Evolutionary conservation across 257 asterid genomes (phyloP).

Genomic region (Voacanga thouarsii): DNA sequence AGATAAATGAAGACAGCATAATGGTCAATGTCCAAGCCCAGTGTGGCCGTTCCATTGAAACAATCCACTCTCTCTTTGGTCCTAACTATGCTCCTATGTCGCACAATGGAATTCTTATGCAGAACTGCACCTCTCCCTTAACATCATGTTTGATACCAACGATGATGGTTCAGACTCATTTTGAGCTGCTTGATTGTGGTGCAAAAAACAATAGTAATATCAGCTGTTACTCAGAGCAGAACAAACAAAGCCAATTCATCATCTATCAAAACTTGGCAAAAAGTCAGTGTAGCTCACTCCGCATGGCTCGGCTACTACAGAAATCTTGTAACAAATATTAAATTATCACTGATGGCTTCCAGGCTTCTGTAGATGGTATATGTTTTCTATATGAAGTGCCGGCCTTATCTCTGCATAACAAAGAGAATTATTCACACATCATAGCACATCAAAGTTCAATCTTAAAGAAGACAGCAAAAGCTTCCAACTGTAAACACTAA

Average conservation of each 20-base stretch:
- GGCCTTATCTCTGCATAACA: conserved; percentile 56
- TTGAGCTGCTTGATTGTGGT: conserved; percentile 55
- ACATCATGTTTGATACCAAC: conserved; percentile 54
- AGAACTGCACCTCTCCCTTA: conserved; percentile 36
- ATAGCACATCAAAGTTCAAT: not conserved
- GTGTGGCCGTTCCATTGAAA: conserved; percentile 53
- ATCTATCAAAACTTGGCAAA: too few species aligned
- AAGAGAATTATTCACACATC: not conserved
- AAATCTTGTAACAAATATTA: too few species aligned
- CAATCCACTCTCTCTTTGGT: conserved; percentile 46
- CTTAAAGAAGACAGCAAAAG: not conserved
- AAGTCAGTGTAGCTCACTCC: too few species aligned
- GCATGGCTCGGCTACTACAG: too few species aligned
- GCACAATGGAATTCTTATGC: conserved; percentile 58
- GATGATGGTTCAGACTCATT: conserved; percentile 59
- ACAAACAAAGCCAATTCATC: too few species aligned
- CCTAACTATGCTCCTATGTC: conserved; percentile 66
- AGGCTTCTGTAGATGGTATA: conserved; percentile 51
- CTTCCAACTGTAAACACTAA: not conserved
- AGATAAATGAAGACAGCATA: too few species aligned
- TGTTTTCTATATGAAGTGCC: conserved; percentile 64
- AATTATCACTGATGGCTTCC: conserved; percentile 47
- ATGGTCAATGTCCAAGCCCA: conserved; percentile 42
- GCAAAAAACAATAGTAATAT: conserved; percentile 25
- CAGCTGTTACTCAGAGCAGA: conserved; percentile 78